Conservation (phyloP, 176 grass and related monocot genomes). For the Triticum aestivum region DNA sequence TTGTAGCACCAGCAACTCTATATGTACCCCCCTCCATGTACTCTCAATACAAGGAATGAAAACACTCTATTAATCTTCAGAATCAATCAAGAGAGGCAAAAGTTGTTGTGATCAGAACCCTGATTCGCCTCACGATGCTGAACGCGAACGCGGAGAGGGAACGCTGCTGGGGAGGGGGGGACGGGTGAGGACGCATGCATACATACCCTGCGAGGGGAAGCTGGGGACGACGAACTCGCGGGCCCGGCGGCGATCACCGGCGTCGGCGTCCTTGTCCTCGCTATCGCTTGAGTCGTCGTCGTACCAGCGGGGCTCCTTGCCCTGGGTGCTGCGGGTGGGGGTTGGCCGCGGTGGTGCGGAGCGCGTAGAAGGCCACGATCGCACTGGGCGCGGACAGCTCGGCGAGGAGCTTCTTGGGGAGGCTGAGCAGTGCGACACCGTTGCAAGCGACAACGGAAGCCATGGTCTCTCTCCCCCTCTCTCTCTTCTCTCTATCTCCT, state of each 20-base stretch:
- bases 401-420: conserved; percentile 32
- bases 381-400: background rate
- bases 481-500: background rate
- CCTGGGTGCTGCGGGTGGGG: background rate
- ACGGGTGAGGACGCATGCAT: background rate
- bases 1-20: too few species aligned
- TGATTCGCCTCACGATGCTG: background rate
- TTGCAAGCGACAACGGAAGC: conserved; percentile 34
- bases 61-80: too few species aligned
- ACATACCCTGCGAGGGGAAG: conserved; percentile 25
- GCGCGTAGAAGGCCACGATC: background rate
- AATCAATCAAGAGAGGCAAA: background rate
- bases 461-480: conserved; percentile 16
- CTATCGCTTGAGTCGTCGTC: background rate
- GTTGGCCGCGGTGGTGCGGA: background rate
- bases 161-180: background rate
- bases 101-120: background rate
- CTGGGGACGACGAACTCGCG: background rate
- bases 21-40: too few species aligned
- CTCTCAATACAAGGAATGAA: too few species aligned
- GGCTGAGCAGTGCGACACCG: conserved; percentile 10
- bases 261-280: background rate
- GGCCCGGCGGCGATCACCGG: background rate
- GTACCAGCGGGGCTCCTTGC: conserved; percentile 22
- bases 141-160: background rate